Evolutionary conservation across 805 yeast species (phyloP), one percentile per base, ranked within the genome.

Genomic region (Candida ficus): DNA sequence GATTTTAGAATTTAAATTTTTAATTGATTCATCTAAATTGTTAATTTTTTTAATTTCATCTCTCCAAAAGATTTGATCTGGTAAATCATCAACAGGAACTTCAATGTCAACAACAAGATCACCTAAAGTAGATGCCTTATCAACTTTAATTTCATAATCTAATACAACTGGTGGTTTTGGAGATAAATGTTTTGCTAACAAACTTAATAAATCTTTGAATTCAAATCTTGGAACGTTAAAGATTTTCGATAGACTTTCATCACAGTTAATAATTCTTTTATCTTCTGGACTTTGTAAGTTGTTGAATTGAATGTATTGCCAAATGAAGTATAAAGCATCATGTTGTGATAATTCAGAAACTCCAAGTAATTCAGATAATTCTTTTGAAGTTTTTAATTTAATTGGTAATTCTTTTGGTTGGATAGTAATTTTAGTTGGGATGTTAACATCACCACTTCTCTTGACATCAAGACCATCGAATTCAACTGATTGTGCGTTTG

Each of bases 391-490:
- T 53, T 73, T 75, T 41, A 82, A 72, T 50, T 74, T 75, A 31
- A 80, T 73, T 7, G 95, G 86, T 45, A 73, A 76, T 53, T 83
- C 85, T 55, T 84, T 85, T 39, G 88, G 81, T 64, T 90, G 90
- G 41, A 93, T 72, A 5, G 88, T 84, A 41, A 93, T 80, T 41
- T 77, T 77, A 37, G 85, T 77, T 33, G 75, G 70, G 36, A 90
- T 66, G 42, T 80, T 80, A 43, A 70, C 72, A 19, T 69, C 64
- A 3, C 98, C 98, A 14, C 73, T 67, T 53, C 99, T 77, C 54
- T 83, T 83, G 41, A 93, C 76, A 57, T 90, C 97, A 42, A 93
- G 64, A 1, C 95, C 97, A 61, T 93, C 98, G 58, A 91, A 91
- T 39, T 79, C 77, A 0, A 73, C 74, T 46, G 53, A 37, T 13